Evolutionary conservation across 2,329 filamentous ascomycete species (phyloP), one percentile per base, ranked within the genome.

Genomic region (Arthroderma sp.): DNA sequence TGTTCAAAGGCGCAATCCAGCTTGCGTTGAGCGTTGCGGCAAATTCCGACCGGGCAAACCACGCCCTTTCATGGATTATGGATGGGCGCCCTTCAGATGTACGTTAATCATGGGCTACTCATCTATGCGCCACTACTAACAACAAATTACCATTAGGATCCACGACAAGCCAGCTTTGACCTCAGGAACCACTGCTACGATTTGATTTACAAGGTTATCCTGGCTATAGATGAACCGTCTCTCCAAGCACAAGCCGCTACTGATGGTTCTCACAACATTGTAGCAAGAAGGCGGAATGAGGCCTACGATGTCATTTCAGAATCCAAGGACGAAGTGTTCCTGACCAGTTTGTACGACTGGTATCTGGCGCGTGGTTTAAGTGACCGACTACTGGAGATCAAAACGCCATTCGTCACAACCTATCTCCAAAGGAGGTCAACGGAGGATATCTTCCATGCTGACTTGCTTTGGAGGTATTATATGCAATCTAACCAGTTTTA

Each of bases 301-400:
- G 89, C 91, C 0, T 94, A 96, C 63, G 77, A 81, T 38, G 84
- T 95, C 2, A 87, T 98, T 54, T 85, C 93, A 58, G 77, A 75
- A 47, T 94, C 89, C 0, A 76, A 81, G 9, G 91, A 98, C 53
- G 85, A 95, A 57, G 84, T 95, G 4, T 98, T 98, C 68, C 83
- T 96, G 61, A 93, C 85, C 49, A 86, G 85, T 55, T 73, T 98
- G n/a, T 98, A 95, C 60, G 88, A 95, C 57, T 98, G 91, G 89
- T 98, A 98, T 63, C 80, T 96, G 52, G 67, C 75, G 44, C 81
- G 88, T 60, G 82, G 83, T 11, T 88, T 85, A 79, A 83, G 78
- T 6, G 86, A 95, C 50, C 81, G 87, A 9, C 75, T 98, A 29
- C 75, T 98, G 31, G 79, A 82, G 32, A 86, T 91, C 42, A 77